Conservation (phyloP, 192 early-diverging fungal genomes). For the Gigaspora rosea region DNA sequence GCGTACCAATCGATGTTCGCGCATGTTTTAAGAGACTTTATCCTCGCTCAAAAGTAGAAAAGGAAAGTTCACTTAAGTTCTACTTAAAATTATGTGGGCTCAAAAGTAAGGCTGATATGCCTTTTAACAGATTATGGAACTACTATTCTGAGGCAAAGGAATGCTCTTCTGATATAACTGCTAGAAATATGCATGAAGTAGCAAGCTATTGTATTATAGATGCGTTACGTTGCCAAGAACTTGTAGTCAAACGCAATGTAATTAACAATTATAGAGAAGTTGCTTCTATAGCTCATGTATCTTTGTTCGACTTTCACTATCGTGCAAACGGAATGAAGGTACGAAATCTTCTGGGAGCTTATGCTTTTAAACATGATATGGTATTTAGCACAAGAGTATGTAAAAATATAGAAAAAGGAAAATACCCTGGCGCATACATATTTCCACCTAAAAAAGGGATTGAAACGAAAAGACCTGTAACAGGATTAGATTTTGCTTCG, state of each 20-base stretch:
- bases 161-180: too few relatives aligned
- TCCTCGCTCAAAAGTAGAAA: too few relatives aligned
- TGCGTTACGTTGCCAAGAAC: neutral
- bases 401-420: neutral
- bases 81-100: too few relatives aligned
- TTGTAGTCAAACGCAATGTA: neutral
- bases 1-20: too few relatives aligned
- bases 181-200: constrained; percentile 2
- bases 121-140: too few relatives aligned
- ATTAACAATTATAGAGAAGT: constrained; percentile 3
- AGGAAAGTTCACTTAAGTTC: too few relatives aligned
- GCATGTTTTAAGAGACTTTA: too few relatives aligned
- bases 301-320: constrained; percentile 3
- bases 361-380: neutral
- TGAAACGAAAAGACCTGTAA: neutral
- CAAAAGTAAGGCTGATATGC: too few relatives aligned
- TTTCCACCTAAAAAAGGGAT: neutral
- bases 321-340: constrained; percentile 1
- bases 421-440: constrained; percentile 3
- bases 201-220: neutral
- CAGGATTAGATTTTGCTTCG: constrained; percentile 17
- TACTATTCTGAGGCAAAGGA: too few relatives aligned
- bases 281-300: neutral
- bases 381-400: neutral
- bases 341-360: constrained; percentile 4